Evolutionary conservation across 345 rosid genomes (phyloP), one percentile per base, ranked within the genome.

Genomic region (Stellera chamaejasme): DNA sequence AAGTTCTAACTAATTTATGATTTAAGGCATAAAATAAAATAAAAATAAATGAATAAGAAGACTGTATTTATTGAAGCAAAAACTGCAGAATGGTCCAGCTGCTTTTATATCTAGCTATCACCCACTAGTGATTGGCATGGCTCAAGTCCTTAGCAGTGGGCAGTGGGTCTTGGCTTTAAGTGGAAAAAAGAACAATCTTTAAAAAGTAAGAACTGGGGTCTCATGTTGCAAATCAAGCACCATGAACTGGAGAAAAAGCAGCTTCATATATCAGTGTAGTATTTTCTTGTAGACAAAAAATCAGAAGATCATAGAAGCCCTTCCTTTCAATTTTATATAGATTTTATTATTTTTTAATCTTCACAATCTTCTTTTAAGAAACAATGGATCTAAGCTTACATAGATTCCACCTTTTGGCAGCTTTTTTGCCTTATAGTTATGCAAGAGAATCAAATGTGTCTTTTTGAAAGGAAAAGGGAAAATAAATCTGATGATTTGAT

Each of bases 81-180:
- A 9, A 49, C 10, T 49, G 52, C 13, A 49, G 10, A 10, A 49
- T 53, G 75, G 75, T 48, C 75, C 71, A 44, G 44, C 10, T 54
- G 64, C 52, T 39, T 19, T 53, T 62, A 27, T 50, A 54, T 48
- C 62, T 4, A 32, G 46, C 52, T 45, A 70, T 51, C 39, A 32
- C 39, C 39, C 39, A 32, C 39, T 32, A 32, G 39, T 53, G 49
- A 67, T 63, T 69, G 75, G 55, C 47, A 59, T 69, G 75, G 58
- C 47, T 56, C 59, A 73, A 63, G 68, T 53, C 69, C 63, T 56
- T 62, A 28, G 67, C 43, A 26, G 16, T 32, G 39, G 39, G 39
- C 39, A 32, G 39, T 51, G 61, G 66, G 66, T 43, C 53, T 60
- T 70, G 53, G 65, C 60, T 60, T 53, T 60, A 43, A 52, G 59